Evolutionary conservation across 2,329 filamentous ascomycete genomes (phyloP).

Genomic region (Penicillium brevicompactum): DNA sequence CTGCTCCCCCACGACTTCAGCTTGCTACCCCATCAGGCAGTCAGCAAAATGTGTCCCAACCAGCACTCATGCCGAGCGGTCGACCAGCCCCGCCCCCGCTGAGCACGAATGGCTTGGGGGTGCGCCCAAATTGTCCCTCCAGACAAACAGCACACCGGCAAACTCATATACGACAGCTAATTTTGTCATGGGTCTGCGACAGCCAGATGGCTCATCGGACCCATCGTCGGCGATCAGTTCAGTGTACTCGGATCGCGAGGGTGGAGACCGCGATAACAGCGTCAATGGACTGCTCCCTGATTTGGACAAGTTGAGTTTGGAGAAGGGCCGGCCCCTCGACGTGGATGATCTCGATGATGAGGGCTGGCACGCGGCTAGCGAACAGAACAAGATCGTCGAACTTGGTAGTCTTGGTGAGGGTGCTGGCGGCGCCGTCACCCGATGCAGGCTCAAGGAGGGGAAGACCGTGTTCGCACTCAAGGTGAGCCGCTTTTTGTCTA

Average conservation of each 20-base stretch:
- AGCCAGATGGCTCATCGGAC: slow-evolving; percentile 70
- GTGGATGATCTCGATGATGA: slow-evolving; percentile 95
- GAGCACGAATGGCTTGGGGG: slow-evolving; percentile 73
- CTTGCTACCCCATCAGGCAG: slow-evolving; percentile 88
- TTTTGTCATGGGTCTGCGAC: slow-evolving; percentile 71
- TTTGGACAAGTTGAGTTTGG: slow-evolving; percentile 78
- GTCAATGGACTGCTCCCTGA: slow-evolving; percentile 73
- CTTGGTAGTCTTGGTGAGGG: slow-evolving; percentile 90
- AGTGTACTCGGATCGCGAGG: slow-evolving; percentile 78
- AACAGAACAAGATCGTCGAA: slow-evolving; percentile 84
- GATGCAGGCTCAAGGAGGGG: slow-evolving; percentile 83
- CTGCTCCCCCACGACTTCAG: slow-evolving; percentile 75
- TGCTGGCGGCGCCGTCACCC: slow-evolving; percentile 91
- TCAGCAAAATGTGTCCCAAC: slow-evolving; percentile 65
- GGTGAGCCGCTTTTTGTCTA: slow-evolving; percentile 54
- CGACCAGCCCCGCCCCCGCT: slow-evolving; percentile 59
- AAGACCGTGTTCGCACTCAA: slow-evolving; percentile 96
- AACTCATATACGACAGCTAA: slow-evolving; percentile 81
- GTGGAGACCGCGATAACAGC: slow-evolving; percentile 79
- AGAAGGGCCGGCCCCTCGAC: slow-evolving; percentile 80
- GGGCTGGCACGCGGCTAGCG: slow-evolving; percentile 89
- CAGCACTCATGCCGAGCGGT: slow-evolving; percentile 56
- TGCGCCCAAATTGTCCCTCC: slow-evolving; percentile 76
- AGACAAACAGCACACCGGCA: slow-evolving; percentile 78
- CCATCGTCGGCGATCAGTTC: slow-evolving; percentile 87